Evolutionary conservation across 176 grass and related monocot genomes (phyloP).

Genomic region (Calamus simplicifolius): DNA sequence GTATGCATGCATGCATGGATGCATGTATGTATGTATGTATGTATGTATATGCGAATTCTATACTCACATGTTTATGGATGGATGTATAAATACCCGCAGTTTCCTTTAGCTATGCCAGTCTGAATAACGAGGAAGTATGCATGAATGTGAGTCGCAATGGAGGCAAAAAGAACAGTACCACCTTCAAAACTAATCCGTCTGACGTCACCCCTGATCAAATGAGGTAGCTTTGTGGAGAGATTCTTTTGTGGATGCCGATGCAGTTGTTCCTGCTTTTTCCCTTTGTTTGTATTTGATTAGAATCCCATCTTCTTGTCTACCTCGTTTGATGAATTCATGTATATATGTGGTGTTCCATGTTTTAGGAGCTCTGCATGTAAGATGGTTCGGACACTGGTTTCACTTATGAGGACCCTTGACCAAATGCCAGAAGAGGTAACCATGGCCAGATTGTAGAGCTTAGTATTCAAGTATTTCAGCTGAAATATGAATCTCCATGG

Average conservation of each 20-base stretch:
- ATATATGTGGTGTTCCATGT: neutral
- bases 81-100: slow-evolving; percentile 28
- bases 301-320: neutral
- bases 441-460: neutral
- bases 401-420: slow-evolving; percentile 97
- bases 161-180: slow-evolving; percentile 58
- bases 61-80: neutral
- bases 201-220: slow-evolving; percentile 95
- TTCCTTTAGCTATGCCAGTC: slow-evolving; percentile 80
- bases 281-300: no score
- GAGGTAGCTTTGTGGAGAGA: slow-evolving; percentile 38
- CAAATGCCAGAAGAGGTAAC: slow-evolving; percentile 90
- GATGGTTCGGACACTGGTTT: slow-evolving; percentile 93
- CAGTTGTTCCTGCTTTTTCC: no score
- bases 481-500: no score
- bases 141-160: slow-evolving; percentile 90
- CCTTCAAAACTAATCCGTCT: slow-evolving; percentile 59
- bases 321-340: neutral
- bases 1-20: no score
- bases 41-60: slow-evolving; percentile 15
- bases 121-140: slow-evolving; percentile 55
- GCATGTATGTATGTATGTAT: no score
- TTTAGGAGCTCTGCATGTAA: slow-evolving; percentile 90
- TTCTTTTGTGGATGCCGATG: no score
- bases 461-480: no score